Conservation (phyloP, 495 filamentous ascomycete species). For the Schizothecium vesticola region DNA sequence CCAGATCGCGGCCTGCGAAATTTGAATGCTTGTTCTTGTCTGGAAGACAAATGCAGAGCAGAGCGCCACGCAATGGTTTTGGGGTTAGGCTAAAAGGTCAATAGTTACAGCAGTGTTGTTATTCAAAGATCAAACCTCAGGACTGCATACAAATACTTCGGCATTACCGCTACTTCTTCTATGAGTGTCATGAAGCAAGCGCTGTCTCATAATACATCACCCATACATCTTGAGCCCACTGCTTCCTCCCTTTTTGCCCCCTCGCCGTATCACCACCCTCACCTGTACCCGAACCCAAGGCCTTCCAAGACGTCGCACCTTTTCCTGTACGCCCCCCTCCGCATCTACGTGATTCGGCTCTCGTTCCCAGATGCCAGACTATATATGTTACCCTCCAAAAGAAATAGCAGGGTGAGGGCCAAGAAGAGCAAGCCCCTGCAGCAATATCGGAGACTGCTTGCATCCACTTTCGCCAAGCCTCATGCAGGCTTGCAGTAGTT, state of each 20-base stretch:
- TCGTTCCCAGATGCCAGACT: neutral
- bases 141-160: neutral
- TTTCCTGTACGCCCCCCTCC: neutral
- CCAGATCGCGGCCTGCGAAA: too few relatives aligned
- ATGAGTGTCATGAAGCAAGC: neutral
- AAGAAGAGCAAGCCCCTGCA: neutral
- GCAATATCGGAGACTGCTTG: neutral
- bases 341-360: neutral
- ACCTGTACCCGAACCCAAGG: neutral
- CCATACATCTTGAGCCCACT: neutral
- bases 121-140: neutral
- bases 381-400: neutral
- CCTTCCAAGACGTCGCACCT: neutral
- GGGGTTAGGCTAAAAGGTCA: too few relatives aligned
- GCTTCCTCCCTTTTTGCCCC: neutral
- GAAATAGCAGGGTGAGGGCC: neutral
- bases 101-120: neutral
- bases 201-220: neutral
- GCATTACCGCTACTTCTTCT: neutral
- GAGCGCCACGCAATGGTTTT: too few relatives aligned
- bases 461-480: neutral
- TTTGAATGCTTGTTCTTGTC: too few relatives aligned
- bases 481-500: constrained; percentile 65
- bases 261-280: neutral
- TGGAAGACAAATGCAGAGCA: too few relatives aligned